Conservation (phyloP, 2,329 filamentous ascomycete genomes). For the Aspergillus sp. region DNA sequence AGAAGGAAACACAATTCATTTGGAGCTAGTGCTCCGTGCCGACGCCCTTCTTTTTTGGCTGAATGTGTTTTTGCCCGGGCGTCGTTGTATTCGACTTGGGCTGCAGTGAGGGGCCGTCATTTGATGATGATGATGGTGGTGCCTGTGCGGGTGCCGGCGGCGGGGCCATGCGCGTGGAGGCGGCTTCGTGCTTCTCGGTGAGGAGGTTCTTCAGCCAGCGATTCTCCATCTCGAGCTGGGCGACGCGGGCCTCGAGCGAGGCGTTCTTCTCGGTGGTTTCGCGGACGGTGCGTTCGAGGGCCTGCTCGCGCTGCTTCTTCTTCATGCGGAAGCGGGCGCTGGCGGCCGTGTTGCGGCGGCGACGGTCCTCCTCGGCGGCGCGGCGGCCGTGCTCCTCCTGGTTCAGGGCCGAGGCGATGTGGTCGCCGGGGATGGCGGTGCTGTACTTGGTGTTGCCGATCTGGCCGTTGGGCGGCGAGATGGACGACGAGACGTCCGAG, state of each 20-base stretch:
- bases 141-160: slow-evolving; percentile 22
- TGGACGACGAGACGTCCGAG: slow-evolving; percentile 43
- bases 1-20: slow-evolving; percentile 5
- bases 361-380: slow-evolving; percentile 85
- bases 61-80: slow-evolving; percentile 36
- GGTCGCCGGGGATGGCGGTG: slow-evolving; percentile 37
- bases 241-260: slow-evolving; percentile 69
- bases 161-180: slow-evolving; percentile 20
- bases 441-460: slow-evolving; percentile 42
- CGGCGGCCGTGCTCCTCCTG: slow-evolving; percentile 70
- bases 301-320: slow-evolving; percentile 93
- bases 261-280: slow-evolving; percentile 80
- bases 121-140: too few species aligned
- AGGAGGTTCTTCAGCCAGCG: slow-evolving; percentile 78
- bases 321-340: slow-evolving; percentile 88
- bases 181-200: slow-evolving; percentile 70
- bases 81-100: slow-evolving; percentile 19
- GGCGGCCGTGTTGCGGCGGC: slow-evolving; percentile 82
- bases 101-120: too few species aligned
- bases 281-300: slow-evolving; percentile 76
- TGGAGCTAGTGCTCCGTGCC: slow-evolving; percentile 30
- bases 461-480: slow-evolving; percentile 40
- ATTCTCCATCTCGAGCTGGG: slow-evolving; percentile 78
- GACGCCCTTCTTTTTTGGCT: slow-evolving; percentile 41
- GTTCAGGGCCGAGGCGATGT: slow-evolving; percentile 48